A percentile compares a stretch with the other conserved stretches of the same genome.
phyloP scores from a whole-genome alignment of 768 basidiomycete genomes.

The Tylopilus plumbeoviolaceoides region DNA sequence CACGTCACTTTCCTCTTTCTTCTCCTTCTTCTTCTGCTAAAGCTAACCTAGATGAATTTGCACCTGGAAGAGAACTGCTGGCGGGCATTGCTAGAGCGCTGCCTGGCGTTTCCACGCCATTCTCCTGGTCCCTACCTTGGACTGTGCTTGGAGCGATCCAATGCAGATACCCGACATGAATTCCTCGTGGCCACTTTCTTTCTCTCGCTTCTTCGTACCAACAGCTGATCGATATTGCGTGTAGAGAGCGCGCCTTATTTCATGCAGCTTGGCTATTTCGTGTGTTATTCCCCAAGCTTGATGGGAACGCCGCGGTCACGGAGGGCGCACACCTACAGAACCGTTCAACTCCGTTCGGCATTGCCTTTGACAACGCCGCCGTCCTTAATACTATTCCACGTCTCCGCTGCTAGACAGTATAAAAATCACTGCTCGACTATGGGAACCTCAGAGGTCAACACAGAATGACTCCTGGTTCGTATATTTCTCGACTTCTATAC shows the following conservation, averaged over 20 bases:
- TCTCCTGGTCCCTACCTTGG: constrained; percentile 21
- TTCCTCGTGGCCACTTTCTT: constrained; percentile 29
- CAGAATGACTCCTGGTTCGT: constrained; percentile 23
- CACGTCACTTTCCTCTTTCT: not conserved
- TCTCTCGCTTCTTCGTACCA: constrained; percentile 32
- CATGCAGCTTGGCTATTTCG: constrained; percentile 29
- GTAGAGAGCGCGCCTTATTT: constrained; percentile 30
- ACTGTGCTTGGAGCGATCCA: constrained; percentile 31
- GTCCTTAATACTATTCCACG: constrained; percentile 20
- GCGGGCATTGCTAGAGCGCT: constrained; percentile 16
- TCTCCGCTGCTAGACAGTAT: constrained; percentile 23
- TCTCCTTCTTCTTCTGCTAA: not conserved
- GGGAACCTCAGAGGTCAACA: constrained; percentile 11
- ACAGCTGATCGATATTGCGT: constrained; percentile 34
- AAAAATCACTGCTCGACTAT: constrained; percentile 22
- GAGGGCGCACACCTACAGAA: constrained; percentile 21
- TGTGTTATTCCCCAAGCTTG: constrained; percentile 23
- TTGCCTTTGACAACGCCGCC: constrained; percentile 26
- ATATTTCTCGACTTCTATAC: not conserved
- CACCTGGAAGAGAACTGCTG: not conserved
- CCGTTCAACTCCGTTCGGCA: constrained; percentile 27
- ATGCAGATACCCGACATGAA: constrained; percentile 37
- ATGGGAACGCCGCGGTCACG: constrained; percentile 29
- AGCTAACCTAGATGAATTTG: not conserved
- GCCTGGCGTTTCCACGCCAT: constrained; percentile 20